These are phyloP conservation scores for Plasmodium relictum DNA, from an alignment of 169 alveolate species.

Conservation along the genomic window DNA sequence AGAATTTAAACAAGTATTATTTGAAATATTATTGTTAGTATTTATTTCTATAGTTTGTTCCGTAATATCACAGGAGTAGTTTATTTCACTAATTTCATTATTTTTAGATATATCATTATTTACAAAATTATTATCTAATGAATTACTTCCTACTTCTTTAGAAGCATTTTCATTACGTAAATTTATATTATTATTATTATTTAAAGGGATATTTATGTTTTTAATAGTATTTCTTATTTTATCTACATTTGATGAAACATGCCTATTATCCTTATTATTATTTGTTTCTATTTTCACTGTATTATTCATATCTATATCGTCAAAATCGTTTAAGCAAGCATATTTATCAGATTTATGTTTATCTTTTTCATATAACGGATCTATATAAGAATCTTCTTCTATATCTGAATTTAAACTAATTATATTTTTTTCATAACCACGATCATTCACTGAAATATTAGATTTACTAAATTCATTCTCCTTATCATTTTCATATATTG, in stretches of 20 bases:
- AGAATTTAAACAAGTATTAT: not conserved
- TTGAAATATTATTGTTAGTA: not conserved
- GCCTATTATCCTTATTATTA: not conserved
- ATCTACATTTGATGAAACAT: not conserved
- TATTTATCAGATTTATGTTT: not conserved
- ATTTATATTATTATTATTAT: not conserved
- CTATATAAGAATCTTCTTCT: conserved; percentile 20
- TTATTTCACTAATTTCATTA: not conserved
- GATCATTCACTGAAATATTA: not conserved
- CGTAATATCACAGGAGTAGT: not conserved
- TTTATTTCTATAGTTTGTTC: not conserved
- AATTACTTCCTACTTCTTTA: not conserved
- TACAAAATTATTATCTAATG: not conserved
- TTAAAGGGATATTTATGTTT: not conserved
- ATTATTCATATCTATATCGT: not conserved
- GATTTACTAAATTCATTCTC: conserved; percentile 6
- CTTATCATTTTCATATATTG: not conserved
- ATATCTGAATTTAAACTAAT: conserved; percentile 25
- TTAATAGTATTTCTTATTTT: not conserved
- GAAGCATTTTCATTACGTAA: not conserved
- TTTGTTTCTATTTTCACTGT: not conserved
- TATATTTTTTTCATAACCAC: not conserved
- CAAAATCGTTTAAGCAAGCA: not conserved
- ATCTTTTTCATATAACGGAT: not conserved
- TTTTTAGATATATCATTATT: not conserved